phyloP scores from a whole-genome alignment of 2,329 filamentous ascomycete species.

The Rutstroemia sydowiana region DNA sequence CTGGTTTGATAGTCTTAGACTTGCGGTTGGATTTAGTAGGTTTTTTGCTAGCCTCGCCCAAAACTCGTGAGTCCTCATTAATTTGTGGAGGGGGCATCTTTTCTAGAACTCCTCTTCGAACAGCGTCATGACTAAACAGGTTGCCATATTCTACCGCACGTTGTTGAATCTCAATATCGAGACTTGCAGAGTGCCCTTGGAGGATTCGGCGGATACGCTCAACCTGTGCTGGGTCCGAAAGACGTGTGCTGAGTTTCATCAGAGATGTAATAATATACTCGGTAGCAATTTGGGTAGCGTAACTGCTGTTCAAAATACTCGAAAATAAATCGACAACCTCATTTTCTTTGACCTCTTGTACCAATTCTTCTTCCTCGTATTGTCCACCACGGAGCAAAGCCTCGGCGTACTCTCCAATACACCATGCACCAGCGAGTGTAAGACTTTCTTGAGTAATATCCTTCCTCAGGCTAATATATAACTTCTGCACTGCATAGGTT shows the following conservation, averaged over 20 bases:
- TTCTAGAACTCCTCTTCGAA: constrained; percentile 84
- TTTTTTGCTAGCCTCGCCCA: constrained; percentile 71
- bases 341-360: constrained; percentile 70
- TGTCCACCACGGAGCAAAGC: constrained; percentile 80
- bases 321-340: constrained; percentile 91
- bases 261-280: constrained; percentile 94
- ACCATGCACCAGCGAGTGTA: constrained; percentile 90
- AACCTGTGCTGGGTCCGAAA: constrained; percentile 76
- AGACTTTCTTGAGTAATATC: constrained; percentile 97
- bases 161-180: constrained; percentile 95
- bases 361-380: constrained; percentile 89
- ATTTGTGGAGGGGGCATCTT: constrained; percentile 98
- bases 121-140: constrained; percentile 82
- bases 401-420: constrained; percentile 95
- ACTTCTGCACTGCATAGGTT: constrained; percentile 92
- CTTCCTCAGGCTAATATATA: constrained; percentile 84
- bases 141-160: constrained; percentile 93
- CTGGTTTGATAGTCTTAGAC: constrained; percentile 70
- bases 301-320: constrained; percentile 88
- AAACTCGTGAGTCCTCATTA: constrained; percentile 84
- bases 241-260: constrained; percentile 88
- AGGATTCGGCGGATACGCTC: constrained; percentile 78
- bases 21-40: constrained; percentile 65
- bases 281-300: constrained; percentile 81
- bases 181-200: constrained; percentile 69